phyloP scores from a whole-genome alignment of 345 rosid genomes.

The Firmiana major region DNA sequence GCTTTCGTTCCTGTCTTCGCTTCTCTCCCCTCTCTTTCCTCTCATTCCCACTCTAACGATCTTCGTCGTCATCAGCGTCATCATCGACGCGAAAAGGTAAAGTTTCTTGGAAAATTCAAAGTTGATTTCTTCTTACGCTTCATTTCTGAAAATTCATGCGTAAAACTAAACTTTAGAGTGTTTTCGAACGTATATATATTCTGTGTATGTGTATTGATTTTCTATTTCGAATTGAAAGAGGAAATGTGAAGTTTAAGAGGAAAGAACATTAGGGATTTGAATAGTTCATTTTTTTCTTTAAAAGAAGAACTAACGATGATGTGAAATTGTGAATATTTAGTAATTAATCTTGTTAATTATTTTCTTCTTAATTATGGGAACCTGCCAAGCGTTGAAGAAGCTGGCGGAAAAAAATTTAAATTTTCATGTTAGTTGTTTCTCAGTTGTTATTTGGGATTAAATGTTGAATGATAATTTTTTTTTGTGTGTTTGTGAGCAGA shows the following conservation, averaged over 20 bases:
- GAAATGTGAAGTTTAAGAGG: background rate
- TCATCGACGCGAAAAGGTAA: slow-evolving; percentile 30
- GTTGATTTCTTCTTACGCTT: background rate
- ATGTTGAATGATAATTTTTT: background rate
- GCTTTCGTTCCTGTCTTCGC: slow-evolving; percentile 59
- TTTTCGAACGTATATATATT: background rate
- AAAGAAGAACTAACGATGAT: background rate
- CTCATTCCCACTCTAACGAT: slow-evolving; percentile 21
- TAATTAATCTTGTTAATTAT: background rate
- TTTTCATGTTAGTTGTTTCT: background rate
- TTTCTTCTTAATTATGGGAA: background rate
- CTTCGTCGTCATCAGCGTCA: slow-evolving; percentile 10
- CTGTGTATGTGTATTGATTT: background rate
- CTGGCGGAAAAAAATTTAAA: background rate
- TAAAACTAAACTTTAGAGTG: slow-evolving; percentile 1
- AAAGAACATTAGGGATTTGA: background rate
- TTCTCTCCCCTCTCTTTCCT: slow-evolving; percentile 56
- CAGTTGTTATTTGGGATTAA: background rate
- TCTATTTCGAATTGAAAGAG: background rate
- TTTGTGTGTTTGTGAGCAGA: slow-evolving; percentile 22
- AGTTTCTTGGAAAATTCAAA: background rate
- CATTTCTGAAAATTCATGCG: background rate
- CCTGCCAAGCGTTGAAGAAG: background rate
- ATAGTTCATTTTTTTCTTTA: background rate
- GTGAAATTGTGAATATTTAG: background rate